A percentile compares a stretch with the other conserved stretches of the same genome.
Evolutionary conservation across 1,139 yeast species (phyloP).

Genomic region (Kurtzmaniella natalensis): DNA sequence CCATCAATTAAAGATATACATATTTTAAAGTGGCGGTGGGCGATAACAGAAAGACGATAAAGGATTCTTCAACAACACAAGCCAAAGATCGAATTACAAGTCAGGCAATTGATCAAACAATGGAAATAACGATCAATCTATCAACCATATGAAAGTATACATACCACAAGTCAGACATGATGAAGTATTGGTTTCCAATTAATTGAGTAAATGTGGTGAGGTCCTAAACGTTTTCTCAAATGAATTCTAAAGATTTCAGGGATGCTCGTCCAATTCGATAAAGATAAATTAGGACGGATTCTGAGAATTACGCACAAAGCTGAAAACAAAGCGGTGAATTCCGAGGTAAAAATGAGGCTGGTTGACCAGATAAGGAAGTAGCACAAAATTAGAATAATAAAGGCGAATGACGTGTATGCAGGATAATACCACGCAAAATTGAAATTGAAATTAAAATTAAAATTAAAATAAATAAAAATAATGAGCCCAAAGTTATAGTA

Average conservation of each 20-base stretch:
- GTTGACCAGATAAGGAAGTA: constrained; percentile 4
- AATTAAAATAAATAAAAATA: too few species aligned
- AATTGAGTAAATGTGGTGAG: constrained; percentile 4
- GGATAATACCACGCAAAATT: too few species aligned
- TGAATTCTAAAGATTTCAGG: constrained; percentile 4
- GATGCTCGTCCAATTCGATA: constrained; percentile 8
- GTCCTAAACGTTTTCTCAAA: constrained; percentile 4
- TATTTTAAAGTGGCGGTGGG: too few species aligned
- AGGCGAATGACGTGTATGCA: background rate
- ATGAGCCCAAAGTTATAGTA: too few species aligned
- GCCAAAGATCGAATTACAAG: too few species aligned
- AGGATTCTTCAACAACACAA: too few species aligned
- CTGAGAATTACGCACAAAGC: constrained; percentile 5
- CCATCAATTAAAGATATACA: too few species aligned
- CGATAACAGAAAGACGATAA: too few species aligned
- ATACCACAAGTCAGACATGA: constrained; percentile 57
- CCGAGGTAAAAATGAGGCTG: constrained; percentile 5
- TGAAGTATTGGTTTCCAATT: constrained; percentile 8
- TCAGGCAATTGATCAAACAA: too few species aligned
- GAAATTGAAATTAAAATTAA: too few species aligned
- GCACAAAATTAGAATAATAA: constrained; percentile 1
- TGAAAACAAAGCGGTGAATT: background rate
- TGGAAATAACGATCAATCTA: too few species aligned
- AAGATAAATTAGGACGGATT: constrained; percentile 5
- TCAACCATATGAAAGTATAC: constrained; percentile 22